Evolutionary conservation across 1,139 yeast species (phyloP).

Genomic region (Yamadazyma diospyri): DNA sequence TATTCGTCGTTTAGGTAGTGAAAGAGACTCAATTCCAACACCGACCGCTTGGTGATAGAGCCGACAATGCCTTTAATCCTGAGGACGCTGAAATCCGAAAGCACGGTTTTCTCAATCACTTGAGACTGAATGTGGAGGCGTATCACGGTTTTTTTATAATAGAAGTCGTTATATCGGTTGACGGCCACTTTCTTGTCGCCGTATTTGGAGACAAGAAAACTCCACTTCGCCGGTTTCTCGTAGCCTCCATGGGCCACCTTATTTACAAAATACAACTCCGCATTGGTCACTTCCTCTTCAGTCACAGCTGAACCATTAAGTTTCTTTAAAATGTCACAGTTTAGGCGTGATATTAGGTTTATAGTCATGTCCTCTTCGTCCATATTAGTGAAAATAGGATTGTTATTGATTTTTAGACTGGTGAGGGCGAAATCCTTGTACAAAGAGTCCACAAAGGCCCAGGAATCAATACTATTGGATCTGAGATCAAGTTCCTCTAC

Average conservation of each 20-base stretch:
- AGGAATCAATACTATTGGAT: slow-evolving; percentile 39
- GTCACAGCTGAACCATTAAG: slow-evolving; percentile 58
- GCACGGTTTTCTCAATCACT: slow-evolving; percentile 17
- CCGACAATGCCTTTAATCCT: slow-evolving; percentile 26
- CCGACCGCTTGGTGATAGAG: slow-evolving; percentile 11
- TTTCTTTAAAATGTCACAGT: slow-evolving; percentile 19
- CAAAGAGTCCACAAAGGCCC: slow-evolving; percentile 48
- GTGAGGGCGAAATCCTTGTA: slow-evolving; percentile 30
- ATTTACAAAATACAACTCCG: slow-evolving; percentile 65
- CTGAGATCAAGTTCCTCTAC: slow-evolving; percentile 41
- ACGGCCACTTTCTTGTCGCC: slow-evolving; percentile 2
- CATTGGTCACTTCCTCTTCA: slow-evolving; percentile 50
- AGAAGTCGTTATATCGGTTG: slow-evolving; percentile 6
- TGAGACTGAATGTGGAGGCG: slow-evolving; percentile 9
- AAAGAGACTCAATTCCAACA: slow-evolving; percentile 17
- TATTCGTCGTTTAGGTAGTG: slow-evolving; percentile 17
- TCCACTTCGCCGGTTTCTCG: slow-evolving; percentile 24
- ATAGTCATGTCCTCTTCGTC: slow-evolving; percentile 20
- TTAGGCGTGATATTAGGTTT: slow-evolving; percentile 50
- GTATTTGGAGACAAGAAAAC: slow-evolving; percentile 23
- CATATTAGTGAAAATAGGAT: slow-evolving; percentile 41
- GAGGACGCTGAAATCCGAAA: slow-evolving; percentile 25
- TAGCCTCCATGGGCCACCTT: slow-evolving; percentile 37
- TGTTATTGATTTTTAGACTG: slow-evolving; percentile 47
- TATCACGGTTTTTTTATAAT: slow-evolving; percentile 14